A percentile compares a stretch with the other conserved stretches of the same genome.
Evolutionary conservation across 2,329 filamentous ascomycete species (phyloP).

Genomic region (Xylaria sp.): DNA sequence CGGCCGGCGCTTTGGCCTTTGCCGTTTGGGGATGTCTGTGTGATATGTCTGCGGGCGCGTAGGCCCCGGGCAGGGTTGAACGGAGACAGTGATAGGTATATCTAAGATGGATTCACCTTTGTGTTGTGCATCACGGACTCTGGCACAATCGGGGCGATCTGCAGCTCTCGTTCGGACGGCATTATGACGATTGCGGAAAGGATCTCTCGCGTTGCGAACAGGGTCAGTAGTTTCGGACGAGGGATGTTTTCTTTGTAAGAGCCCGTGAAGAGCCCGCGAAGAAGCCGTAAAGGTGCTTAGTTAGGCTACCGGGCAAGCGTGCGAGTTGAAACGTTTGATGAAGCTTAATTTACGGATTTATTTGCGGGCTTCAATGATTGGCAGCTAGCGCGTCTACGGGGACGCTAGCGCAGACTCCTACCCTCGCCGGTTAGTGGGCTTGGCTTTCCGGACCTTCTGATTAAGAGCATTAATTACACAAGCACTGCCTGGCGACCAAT

Average conservation of each 20-base stretch:
- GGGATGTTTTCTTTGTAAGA: constrained; percentile 1
- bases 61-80: not conserved
- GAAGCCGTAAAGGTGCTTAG: not conserved
- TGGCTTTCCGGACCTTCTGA: not conserved
- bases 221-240: not conserved
- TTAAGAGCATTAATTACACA: too few relatives aligned
- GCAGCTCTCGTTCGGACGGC: constrained; percentile 67
- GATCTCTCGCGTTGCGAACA: not conserved
- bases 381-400: not conserved
- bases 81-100: constrained; percentile 1
- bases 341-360: not conserved
- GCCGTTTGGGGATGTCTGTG: not conserved
- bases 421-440: not conserved
- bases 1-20: not conserved
- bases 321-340: not conserved
- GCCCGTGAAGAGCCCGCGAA: too few relatives aligned
- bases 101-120: constrained; percentile 48
- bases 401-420: not conserved
- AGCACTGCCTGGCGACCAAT: too few relatives aligned
- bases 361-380: not conserved
- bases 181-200: constrained; percentile 39
- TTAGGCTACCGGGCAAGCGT: not conserved
- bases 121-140: constrained; percentile 79
- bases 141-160: constrained; percentile 70
- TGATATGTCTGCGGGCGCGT: not conserved